Percentiles rank a stretch among this genome's conserved stretches.
Evolutionary conservation across 1,284 basidiomycete genomes (phyloP).

Genomic region (Earliella scabrosa): DNA sequence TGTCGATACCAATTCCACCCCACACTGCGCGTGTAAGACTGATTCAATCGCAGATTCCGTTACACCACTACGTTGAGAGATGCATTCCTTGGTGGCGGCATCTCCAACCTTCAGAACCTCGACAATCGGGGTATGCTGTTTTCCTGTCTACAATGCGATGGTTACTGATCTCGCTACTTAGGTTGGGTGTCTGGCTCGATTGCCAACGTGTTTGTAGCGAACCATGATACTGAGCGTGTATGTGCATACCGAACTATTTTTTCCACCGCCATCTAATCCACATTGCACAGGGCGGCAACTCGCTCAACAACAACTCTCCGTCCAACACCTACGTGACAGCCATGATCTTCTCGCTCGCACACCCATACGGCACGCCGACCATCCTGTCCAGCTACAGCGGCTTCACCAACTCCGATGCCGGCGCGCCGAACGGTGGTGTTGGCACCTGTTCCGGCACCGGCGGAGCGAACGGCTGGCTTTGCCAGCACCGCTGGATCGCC

Average conservation of each 20-base stretch:
- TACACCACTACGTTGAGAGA: conserved; percentile 56
- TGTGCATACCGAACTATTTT: conserved; percentile 14
- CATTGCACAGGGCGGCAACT: conserved; percentile 47
- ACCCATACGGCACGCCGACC: conserved; percentile 69
- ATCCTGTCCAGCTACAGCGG: conserved; percentile 62
- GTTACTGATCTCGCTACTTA: conserved; percentile 22
- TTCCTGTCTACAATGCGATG: not conserved
- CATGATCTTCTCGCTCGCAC: conserved; percentile 66
- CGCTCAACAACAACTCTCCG: conserved; percentile 62
- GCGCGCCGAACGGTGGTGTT: conserved; percentile 48
- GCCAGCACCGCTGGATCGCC: conserved; percentile 66
- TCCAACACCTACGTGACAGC: conserved; percentile 67
- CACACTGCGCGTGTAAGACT: too few relatives aligned
- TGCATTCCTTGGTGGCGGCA: conserved; percentile 55
- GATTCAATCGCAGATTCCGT: conserved; percentile 68
- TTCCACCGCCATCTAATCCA: not conserved
- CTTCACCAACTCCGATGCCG: conserved; percentile 54
- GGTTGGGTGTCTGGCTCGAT: conserved; percentile 59
- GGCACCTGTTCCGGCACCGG: conserved; percentile 60
- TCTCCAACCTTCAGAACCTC: conserved; percentile 57
- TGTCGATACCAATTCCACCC: too few relatives aligned
- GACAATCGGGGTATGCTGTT: conserved; percentile 49
- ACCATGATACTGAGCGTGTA: conserved; percentile 74
- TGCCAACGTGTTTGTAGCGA: conserved; percentile 71
- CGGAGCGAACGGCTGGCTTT: conserved; percentile 59